These are phyloP conservation scores for Erucastrum elatum DNA, from an alignment of 345 rosid species.

Conservation along the genomic window DNA sequence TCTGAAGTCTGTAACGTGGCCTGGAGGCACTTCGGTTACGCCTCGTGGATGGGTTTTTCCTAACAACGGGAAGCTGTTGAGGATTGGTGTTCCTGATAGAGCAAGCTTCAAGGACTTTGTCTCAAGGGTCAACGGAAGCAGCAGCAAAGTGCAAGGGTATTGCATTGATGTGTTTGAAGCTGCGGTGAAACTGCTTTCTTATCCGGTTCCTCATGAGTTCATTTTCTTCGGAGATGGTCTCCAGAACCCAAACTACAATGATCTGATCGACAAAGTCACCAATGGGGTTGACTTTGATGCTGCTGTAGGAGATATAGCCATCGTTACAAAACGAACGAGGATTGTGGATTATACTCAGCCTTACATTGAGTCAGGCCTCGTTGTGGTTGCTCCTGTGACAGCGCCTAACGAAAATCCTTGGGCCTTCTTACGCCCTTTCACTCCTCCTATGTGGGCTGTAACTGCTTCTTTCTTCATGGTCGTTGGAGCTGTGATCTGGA, in stretches of 20 bases:
- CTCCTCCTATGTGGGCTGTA: conserved; percentile 81
- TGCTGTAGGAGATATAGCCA: conserved; percentile 86
- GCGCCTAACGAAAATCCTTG: conserved; percentile 59
- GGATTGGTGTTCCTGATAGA: conserved; percentile 76
- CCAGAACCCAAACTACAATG: conserved; percentile 67
- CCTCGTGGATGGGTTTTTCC: conserved; percentile 98
- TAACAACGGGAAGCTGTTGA: conserved; percentile 67
- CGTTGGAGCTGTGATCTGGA: conserved; percentile 82
- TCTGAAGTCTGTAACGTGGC: conserved; percentile 69
- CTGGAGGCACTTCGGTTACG: conserved; percentile 56
- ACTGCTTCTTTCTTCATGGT: conserved; percentile 62
- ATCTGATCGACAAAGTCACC: conserved; percentile 58
- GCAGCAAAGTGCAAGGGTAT: conserved; percentile 58
- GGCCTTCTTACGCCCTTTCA: conserved; percentile 83
- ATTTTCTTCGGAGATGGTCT: conserved; percentile 78
- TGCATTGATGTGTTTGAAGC: conserved; percentile 82
- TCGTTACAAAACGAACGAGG: conserved; percentile 67
- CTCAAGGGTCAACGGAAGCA: conserved; percentile 52
- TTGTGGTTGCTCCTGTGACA: conserved; percentile 81
- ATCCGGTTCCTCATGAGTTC: conserved; percentile 76
- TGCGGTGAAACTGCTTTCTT: conserved; percentile 67
- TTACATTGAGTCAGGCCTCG: conserved; percentile 81
- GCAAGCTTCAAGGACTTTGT: conserved; percentile 64
- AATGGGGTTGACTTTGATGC: conserved; percentile 77
- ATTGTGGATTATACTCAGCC: conserved; percentile 86